A percentile compares a stretch with the other conserved stretches of the same genome.
These are phyloP conservation scores for Boletus subparvulus DNA, from an alignment of 768 basidiomycete species.

Conservation along the genomic window DNA sequence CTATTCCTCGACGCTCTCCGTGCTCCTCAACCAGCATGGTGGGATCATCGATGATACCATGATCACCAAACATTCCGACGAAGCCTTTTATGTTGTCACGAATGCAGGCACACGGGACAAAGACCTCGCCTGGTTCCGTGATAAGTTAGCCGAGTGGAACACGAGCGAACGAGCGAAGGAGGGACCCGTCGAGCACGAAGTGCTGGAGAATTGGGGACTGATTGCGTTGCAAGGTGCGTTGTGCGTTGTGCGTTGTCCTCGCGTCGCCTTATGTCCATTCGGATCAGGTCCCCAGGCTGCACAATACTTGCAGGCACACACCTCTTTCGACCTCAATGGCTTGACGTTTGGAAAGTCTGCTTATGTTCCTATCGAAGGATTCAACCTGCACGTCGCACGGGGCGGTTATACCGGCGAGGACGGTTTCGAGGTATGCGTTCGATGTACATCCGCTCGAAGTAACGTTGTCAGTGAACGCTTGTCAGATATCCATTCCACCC, in stretches of 20 bases:
- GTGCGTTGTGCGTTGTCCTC: neutral
- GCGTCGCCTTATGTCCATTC: neutral
- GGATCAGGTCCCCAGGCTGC: constrained; percentile 76
- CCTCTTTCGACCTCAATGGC: constrained; percentile 66
- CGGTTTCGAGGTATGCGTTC: constrained; percentile 77
- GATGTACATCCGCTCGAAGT: neutral
- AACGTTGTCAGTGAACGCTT: neutral
- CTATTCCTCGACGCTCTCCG: constrained; percentile 82
- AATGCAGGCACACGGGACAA: constrained; percentile 86
- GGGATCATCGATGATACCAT: constrained; percentile 97
- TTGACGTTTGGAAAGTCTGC: constrained; percentile 86
- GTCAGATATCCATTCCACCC: constrained; percentile 86
- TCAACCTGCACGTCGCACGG: constrained; percentile 77
- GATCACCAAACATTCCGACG: constrained; percentile 77
- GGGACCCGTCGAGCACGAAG: constrained; percentile 75
- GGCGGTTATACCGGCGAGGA: constrained; percentile 99
- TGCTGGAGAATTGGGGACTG: constrained; percentile 83
- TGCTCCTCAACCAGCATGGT: constrained; percentile 83
- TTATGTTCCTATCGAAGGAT: constrained; percentile 67
- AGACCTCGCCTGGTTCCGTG: constrained; percentile 76
- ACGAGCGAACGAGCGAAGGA: constrained; percentile 43
- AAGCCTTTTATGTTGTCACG: constrained; percentile 92
- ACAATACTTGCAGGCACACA: constrained; percentile 72
- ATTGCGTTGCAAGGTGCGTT: constrained; percentile 85
- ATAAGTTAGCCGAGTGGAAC: constrained; percentile 79